Base-by-base conservation (phyloP, 306 rosid species). In the Vicia faba region DNA sequence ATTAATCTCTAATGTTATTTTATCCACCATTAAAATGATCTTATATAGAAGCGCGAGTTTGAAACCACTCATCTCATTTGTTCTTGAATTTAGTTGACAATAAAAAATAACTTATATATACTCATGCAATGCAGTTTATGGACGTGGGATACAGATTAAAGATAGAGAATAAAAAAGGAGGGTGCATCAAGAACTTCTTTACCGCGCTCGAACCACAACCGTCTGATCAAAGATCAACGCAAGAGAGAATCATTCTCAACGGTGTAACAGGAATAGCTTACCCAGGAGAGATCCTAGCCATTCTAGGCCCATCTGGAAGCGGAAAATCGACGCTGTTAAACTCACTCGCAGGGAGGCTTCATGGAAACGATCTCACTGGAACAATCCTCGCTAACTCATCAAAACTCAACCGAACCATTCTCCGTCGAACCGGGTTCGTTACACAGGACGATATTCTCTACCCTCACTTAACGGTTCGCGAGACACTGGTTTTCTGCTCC, bases 301-400 rank as follows among this genome's bases (percentile, higher is more conserved):
- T 92, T 13, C 86, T 92, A 0, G 97, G 97, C 3, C 97, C 97
- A 3, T 92, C 97, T 0, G 97, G 97, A 0, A 92, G 97, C 31
- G 97, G 97, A 0, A 92, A 92, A 80, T 89, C 96, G 0, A 89
- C 97, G 69, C 89, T 92, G 23, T 83, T 92, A 5, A 92, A 89
- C 64, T 90, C 95, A 0, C 74, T 92, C 0, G 84, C 91, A 0
- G 97, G 96, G 1, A 76, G 96, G 16, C 82, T 89, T 48, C 86
- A 81, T 20, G 85, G 87, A 1, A 78, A 79, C 38, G 79, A 79
- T 4, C 71, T 86, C 68, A 76, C 87, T 0, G 96, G 97, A 58
- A 65, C 92, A 53, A 64, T 92, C 60, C 81, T 79, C 43, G 92
- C 92, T 5, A 92, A 92, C 75, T 84, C 80, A 0, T 29, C 61